Percentiles rank a stretch among this genome's conserved stretches.
Evolutionary conservation across 192 early-diverging fungal genomes (phyloP).

Genomic region (Podila minutissima): DNA sequence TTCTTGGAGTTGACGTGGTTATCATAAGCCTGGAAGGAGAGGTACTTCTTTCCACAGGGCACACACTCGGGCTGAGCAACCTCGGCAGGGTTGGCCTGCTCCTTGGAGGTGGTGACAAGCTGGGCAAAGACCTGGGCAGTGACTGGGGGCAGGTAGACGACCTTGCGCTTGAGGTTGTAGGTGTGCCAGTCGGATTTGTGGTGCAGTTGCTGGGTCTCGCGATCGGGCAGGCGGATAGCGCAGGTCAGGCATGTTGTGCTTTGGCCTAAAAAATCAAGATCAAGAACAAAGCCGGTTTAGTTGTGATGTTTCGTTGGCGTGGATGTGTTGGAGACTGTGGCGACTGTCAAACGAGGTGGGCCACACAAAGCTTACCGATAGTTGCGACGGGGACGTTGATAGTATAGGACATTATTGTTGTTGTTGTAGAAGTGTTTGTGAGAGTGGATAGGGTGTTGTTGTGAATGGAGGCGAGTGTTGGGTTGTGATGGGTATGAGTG

Average conservation of each 20-base stretch:
- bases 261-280: slow-evolving; percentile 21
- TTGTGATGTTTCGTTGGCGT: no score
- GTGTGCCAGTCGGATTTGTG: slow-evolving; percentile 98
- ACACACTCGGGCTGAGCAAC: slow-evolving; percentile 38
- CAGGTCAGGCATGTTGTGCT: slow-evolving; percentile 82
- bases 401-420: slow-evolving; percentile 35
- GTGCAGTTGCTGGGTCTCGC: slow-evolving; percentile 91
- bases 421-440: slow-evolving; percentile 1
- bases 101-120: slow-evolving; percentile 61
- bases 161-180: slow-evolving; percentile 99
- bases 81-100: slow-evolving; percentile 39
- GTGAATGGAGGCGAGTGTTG: slow-evolving; percentile 3
- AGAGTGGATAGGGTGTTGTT: not conserved
- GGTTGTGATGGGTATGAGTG: not conserved
- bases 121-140: slow-evolving; percentile 83
- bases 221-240: slow-evolving; percentile 90
- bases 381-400: slow-evolving; percentile 23
- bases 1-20: slow-evolving; percentile 95
- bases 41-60: slow-evolving; percentile 72
- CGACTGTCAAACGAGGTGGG: not conserved
- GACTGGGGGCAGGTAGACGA: slow-evolving; percentile 91
- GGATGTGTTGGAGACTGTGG: no score
- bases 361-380: slow-evolving; percentile 16
- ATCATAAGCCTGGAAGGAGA: slow-evolving; percentile 84
- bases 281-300: not conserved